Evolutionary conservation across 306 rosid species (phyloP), one percentile per base, ranked within the genome.

Genomic region (Urtica urens): DNA sequence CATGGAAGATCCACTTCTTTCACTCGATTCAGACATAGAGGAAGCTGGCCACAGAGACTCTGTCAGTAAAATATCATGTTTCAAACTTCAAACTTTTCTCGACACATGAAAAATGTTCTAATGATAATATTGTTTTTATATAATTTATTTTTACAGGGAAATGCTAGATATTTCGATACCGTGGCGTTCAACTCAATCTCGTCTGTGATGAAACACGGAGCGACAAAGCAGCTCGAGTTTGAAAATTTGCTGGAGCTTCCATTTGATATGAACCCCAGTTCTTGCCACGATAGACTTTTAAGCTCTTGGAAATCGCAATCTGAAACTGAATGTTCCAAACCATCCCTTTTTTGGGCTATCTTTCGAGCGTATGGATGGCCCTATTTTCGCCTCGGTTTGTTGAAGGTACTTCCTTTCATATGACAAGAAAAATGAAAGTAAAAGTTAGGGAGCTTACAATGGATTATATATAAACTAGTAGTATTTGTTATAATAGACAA

Each of bases 321-420:
- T 61, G 64, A 53, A 22, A 59, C 59, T 50, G 59, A 63, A 48
- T 39, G 37, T 54, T 69, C 81, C 39, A 74, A 42, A 16, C 84
- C 93, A 35, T 81, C 95, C 43, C 69, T 88, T 27, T 60, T 88
- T 59, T 70, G 77, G 78, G 95, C 93, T 52, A 67, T 84, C 23
- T 84, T 83, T 69, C 45, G 46, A 70, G 97, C 93, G 51, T 88
- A 84, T 76, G 95, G 97, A 49, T 84, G 93, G 97, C 93, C 90
- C 34, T 88, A 88, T 59, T 45, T 70, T 54, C 44, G 72, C 74
- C 77, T 84, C 47, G 97, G 97, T 43, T 77, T 88, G 34, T 59
- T 88, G 57, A 84, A 88, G 95, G 97, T 88, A 70, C 20, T 48
- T 51, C n/a, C n/a, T n/a, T n/a, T n/a, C n/a, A n/a, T n/a, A n/a